These are phyloP conservation scores for Pyrrhoderma lamaoense DNA, from an alignment of 1,284 basidiomycete species.

Conservation along the genomic window DNA sequence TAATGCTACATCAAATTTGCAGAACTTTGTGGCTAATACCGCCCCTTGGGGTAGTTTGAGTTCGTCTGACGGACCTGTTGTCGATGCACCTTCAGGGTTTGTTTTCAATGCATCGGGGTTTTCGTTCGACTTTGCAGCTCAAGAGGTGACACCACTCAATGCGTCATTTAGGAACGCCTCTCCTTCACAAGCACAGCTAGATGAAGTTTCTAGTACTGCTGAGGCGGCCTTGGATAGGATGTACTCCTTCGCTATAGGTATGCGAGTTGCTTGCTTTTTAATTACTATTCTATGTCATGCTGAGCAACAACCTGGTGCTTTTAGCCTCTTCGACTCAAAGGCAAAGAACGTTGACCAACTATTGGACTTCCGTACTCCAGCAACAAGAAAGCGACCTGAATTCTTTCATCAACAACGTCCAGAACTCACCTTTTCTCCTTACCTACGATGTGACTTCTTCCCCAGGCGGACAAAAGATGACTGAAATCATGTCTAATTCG, in stretches of 20 bases:
- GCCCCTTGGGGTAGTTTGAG: slow-evolving; percentile 41
- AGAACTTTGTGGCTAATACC: slow-evolving; percentile 34
- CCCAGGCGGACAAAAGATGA: slow-evolving; percentile 27
- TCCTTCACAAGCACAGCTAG: slow-evolving; percentile 39
- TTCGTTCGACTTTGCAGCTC: slow-evolving; percentile 50
- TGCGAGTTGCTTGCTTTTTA: too few species aligned
- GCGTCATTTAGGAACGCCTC: slow-evolving; percentile 41
- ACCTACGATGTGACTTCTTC: slow-evolving; percentile 48
- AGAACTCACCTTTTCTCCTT: slow-evolving; percentile 44
- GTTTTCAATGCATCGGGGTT: slow-evolving; percentile 41
- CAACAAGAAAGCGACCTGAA: slow-evolving; percentile 37
- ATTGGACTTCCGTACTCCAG: slow-evolving; percentile 49
- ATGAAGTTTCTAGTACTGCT: slow-evolving; percentile 34
- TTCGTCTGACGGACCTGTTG: slow-evolving; percentile 35
- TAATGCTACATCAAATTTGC: slow-evolving; percentile 32
- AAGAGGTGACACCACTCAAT: slow-evolving; percentile 37
- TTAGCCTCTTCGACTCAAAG: slow-evolving; percentile 48
- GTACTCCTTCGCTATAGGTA: slow-evolving; percentile 53
- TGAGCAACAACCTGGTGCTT: background rate
- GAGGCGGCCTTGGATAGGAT: slow-evolving; percentile 43
- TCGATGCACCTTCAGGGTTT: slow-evolving; percentile 30
- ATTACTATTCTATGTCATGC: too few species aligned
- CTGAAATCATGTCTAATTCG: slow-evolving; percentile 34
- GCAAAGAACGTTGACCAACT: slow-evolving; percentile 38
- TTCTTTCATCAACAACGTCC: slow-evolving; percentile 40